Evolutionary conservation across 1,284 basidiomycete species (phyloP).

Genomic region (Apiotrichum porosum): DNA sequence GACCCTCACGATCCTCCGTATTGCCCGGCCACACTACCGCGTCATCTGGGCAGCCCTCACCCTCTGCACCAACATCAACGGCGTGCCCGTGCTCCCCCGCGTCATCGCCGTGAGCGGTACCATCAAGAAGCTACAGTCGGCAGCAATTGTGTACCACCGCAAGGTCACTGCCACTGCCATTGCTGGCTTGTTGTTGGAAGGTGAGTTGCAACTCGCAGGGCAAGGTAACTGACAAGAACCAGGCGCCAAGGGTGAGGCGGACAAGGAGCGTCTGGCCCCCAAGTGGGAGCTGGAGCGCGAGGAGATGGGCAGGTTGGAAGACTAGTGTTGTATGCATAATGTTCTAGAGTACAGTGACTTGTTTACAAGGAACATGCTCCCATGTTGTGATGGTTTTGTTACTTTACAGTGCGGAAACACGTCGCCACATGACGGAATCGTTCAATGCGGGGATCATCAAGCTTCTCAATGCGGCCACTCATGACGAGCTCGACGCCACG

Average conservation of each 20-base stretch:
- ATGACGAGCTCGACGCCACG: constrained; percentile 13
- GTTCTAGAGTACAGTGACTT: not conserved
- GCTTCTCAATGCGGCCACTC: not conserved
- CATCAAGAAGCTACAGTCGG: constrained; percentile 42
- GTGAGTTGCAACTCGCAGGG: constrained; percentile 2
- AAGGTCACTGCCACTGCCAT: constrained; percentile 23
- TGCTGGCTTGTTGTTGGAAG: constrained; percentile 14
- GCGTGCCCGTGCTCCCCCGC: constrained; percentile 28
- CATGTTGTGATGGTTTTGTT: too few species aligned
- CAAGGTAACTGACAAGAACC: not conserved
- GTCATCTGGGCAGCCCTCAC: constrained; percentile 31
- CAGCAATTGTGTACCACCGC: constrained; percentile 40
- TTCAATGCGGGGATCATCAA: constrained; percentile 6
- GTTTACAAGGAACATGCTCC: not conserved
- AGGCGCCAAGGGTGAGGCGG: constrained; percentile 12
- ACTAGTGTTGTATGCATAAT: constrained; percentile 19
- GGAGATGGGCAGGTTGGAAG: constrained; percentile 9
- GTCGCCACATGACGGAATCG: constrained; percentile 6
- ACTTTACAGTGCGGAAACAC: constrained; percentile 9
- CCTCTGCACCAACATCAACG: constrained; percentile 22
- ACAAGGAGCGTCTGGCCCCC: constrained; percentile 7
- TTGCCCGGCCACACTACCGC: constrained; percentile 40
- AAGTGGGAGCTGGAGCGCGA: constrained; percentile 11
- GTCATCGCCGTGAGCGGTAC: constrained; percentile 44
- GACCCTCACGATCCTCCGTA: constrained; percentile 38